Conservation (phyloP, 257 asterid species). For the Phtheirospermum japonicum region DNA sequence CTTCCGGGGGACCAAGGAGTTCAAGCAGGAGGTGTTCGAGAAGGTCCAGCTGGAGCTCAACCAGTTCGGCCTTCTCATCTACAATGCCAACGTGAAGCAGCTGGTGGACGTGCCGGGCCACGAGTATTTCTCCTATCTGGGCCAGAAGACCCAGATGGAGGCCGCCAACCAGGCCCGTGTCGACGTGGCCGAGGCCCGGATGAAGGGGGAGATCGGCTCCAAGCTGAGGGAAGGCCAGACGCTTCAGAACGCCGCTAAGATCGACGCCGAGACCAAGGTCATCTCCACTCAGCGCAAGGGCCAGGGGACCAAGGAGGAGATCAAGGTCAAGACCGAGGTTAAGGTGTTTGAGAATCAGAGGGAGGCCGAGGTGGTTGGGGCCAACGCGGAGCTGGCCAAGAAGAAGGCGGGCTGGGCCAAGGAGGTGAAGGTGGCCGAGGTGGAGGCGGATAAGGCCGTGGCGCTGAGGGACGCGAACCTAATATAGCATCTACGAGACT, state of each 20-base stretch:
- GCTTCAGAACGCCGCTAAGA: slow-evolving; percentile 51
- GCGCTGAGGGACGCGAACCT: slow-evolving; percentile 61
- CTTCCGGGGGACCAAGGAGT: slow-evolving; percentile 56
- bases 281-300: slow-evolving; percentile 52
- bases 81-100: slow-evolving; percentile 71
- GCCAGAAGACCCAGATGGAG: slow-evolving; percentile 39
- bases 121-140: slow-evolving; percentile 57
- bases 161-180: slow-evolving; percentile 65
- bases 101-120: slow-evolving; percentile 66
- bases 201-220: slow-evolving; percentile 62
- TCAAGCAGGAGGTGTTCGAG: slow-evolving; percentile 27
- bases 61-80: slow-evolving; percentile 59
- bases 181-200: slow-evolving; percentile 58
- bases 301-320: slow-evolving; percentile 56
- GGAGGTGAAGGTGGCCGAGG: slow-evolving; percentile 57
- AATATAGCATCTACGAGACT: no score
- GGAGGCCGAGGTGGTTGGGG: no score
- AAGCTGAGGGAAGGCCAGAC: slow-evolving; percentile 37
- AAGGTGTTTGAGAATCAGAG: slow-evolving; percentile 52
- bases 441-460: slow-evolving; percentile 59
- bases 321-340: slow-evolving; percentile 45
- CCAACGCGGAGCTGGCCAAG: slow-evolving; percentile 30
- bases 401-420: slow-evolving; percentile 67
- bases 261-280: slow-evolving; percentile 67
- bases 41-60: slow-evolving; percentile 64